Percentiles rank a stretch among this genome's conserved stretches.
Conservation (phyloP, 2,329 filamentous ascomycete species). For the Pseudogymnoascus sp. region DNA sequence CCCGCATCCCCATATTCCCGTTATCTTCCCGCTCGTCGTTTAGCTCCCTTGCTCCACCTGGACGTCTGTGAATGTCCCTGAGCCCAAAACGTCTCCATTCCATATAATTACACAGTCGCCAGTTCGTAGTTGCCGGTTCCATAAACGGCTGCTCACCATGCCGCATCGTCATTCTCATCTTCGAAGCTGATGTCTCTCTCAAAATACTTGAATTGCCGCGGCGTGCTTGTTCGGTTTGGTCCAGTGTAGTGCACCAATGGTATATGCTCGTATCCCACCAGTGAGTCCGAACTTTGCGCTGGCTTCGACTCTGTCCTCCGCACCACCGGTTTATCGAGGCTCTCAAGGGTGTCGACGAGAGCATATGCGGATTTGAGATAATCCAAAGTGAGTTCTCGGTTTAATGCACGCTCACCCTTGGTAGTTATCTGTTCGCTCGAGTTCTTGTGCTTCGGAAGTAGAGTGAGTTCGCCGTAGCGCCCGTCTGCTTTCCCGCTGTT, state of each 20-base stretch:
- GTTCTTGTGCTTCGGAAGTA: neutral
- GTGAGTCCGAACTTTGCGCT: neutral
- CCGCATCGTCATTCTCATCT: neutral
- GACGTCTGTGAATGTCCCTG: neutral
- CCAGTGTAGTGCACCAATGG: neutral
- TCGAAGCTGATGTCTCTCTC: neutral
- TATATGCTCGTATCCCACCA: neutral
- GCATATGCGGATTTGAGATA: neutral
- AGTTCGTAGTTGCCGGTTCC: neutral
- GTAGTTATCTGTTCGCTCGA: neutral
- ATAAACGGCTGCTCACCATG: neutral
- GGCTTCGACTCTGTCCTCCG: neutral
- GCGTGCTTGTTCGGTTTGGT: neutral
- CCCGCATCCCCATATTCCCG: slow-evolving; percentile 5
- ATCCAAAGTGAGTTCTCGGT: neutral
- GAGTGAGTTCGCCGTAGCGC: neutral
- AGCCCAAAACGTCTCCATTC: neutral
- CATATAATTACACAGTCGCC: neutral
- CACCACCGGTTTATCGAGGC: neutral
- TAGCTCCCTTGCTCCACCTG: slow-evolving; percentile 5
- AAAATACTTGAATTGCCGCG: neutral
- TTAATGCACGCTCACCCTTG: neutral
- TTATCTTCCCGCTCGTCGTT: slow-evolving; percentile 1
- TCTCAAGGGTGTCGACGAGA: neutral
- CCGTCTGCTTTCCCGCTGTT: slow-evolving; percentile 26